These are phyloP conservation scores for Conoideocrella luteorostrata DNA, from an alignment of 2,329 filamentous ascomycete species.

Conservation along the genomic window DNA sequence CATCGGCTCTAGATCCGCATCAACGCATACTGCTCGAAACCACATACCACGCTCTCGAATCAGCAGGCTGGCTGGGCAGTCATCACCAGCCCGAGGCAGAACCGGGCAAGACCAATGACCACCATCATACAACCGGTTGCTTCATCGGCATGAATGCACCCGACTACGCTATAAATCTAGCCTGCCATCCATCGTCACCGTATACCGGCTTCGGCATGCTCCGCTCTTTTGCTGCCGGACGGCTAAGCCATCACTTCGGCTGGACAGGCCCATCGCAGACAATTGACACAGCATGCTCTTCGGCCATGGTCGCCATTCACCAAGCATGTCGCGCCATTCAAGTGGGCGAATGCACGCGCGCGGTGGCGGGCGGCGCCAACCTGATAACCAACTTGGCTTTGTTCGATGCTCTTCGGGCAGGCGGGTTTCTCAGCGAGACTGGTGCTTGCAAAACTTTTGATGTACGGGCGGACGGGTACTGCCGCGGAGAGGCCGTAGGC, in stretches of 20 bases:
- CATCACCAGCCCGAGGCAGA: neutral
- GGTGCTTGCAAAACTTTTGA: constrained; percentile 27
- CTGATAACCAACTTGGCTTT: constrained; percentile 25
- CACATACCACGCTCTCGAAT: constrained; percentile 26
- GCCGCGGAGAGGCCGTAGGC: constrained; percentile 22
- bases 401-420: constrained; percentile 11
- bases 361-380: constrained; percentile 30
- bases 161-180: no score
- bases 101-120: neutral
- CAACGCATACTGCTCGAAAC: constrained; percentile 26
- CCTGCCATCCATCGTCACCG: no score
- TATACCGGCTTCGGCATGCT: no score
- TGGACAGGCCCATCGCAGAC: neutral
- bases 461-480: constrained; percentile 26
- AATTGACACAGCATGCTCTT: constrained; percentile 31
- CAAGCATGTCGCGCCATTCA: constrained; percentile 21
- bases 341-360: constrained; percentile 22
- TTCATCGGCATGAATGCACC: no score
- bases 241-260: neutral
- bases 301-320: constrained; percentile 21
- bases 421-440: constrained; percentile 15
- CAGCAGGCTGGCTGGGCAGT: constrained; percentile 9
- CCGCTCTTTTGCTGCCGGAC: neutral
- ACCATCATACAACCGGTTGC: no score
- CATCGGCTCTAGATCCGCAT: constrained; percentile 25